Evolutionary conservation across 768 basidiomycete genomes (phyloP), one percentile per base, ranked within the genome.

Genomic region (Podaxis pistillaris): DNA sequence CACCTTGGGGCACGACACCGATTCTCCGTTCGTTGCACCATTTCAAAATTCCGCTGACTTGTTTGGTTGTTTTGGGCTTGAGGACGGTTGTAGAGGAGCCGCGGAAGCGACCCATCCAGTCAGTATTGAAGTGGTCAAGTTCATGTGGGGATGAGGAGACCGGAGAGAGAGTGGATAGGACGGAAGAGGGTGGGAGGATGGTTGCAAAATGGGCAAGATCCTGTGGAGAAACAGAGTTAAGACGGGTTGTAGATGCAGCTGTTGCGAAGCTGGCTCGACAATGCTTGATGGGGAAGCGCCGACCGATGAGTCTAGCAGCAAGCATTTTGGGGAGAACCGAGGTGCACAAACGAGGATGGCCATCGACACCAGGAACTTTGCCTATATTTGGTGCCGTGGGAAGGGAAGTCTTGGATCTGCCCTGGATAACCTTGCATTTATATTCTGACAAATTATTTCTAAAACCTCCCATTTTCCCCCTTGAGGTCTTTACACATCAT

Each of bases 41-140:
- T 71, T 87, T 89, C 70, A 98, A 80, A 58, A 98, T 90, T 67
- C 90, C 79, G 73, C 89, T 90, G 71, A 98, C 94, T 76, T 99
- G 88, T 64, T 91, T 77, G 0, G 93, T 91, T 1, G 91, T 87
- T 68, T 88, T 91, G 4, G 97, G 97, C 72, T 90, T 93, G 56
- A 98, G 79, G 12, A 99, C 91, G 28, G 94, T 90, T 15, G 87
- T 86, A 8, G 93, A 86, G 17, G 79, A 75, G n/a, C 96, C 97
- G 58, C 82, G 83, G 73, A 95, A 98, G 74, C 96, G 96, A 68
- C 89, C 89, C 89, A 97, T 94, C 96, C 95, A 97, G 74, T 99
- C 96, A 66, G 83, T 78, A 74, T 99, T 98, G 81, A 83, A 96
- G 1, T 77, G 80, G 2, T 81, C 80, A 30, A 98, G 83, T 65